Evolutionary conservation across 75 land plant genomes (phyloP).

Genomic region (Cryptomeria japonica): DNA sequence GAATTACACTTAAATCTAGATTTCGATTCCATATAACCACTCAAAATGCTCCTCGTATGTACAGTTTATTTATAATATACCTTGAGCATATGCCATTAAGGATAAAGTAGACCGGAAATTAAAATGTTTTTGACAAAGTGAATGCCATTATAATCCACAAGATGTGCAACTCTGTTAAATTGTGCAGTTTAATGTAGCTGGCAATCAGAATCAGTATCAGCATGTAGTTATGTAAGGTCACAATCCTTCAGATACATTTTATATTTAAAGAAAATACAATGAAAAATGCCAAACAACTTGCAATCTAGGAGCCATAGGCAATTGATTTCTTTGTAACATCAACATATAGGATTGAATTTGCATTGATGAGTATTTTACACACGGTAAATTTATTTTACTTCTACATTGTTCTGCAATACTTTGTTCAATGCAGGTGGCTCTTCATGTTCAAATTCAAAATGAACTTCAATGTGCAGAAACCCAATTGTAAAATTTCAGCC

Average conservation of each 20-base stretch:
- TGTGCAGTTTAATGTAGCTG: no score
- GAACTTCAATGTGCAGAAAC: neutral
- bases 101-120: neutral
- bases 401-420: conserved; percentile 1
- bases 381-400: neutral
- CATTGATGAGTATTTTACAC: neutral
- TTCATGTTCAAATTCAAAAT: neutral
- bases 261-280: neutral
- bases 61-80: neutral
- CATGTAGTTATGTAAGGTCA: neutral
- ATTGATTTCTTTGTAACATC: neutral
- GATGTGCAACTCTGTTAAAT: neutral
- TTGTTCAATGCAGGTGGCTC: conserved; percentile 2
- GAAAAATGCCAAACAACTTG: neutral
- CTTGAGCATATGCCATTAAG: neutral
- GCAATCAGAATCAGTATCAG: neutral
- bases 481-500: neutral
- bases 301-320: neutral
- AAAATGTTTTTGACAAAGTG: neutral
- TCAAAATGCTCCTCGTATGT: neutral
- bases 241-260: neutral
- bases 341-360: neutral
- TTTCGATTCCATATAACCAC: neutral
- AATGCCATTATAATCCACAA: neutral
- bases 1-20: neutral